phyloP scores from a whole-genome alignment of 208 protist species.

The Naegleria gruberi region DNA sequence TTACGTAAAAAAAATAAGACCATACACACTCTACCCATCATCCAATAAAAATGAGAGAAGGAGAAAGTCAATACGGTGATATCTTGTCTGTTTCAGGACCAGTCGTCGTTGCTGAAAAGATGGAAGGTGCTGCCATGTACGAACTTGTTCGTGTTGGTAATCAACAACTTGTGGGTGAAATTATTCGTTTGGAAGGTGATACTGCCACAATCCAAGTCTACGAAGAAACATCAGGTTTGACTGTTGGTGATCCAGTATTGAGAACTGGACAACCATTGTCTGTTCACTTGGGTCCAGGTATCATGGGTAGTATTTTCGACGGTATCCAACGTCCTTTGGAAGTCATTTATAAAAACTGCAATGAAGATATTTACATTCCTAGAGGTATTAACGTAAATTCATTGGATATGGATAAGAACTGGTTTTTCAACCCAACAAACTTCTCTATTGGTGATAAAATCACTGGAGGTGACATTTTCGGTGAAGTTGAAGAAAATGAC shows the following conservation, averaged over 20 bases:
- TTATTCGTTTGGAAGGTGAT: constrained; percentile 98
- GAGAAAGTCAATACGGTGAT: not conserved
- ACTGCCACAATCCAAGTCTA: constrained; percentile 99
- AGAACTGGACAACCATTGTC: constrained; percentile 97
- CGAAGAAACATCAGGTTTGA: constrained; percentile 99
- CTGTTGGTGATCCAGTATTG: constrained; percentile 96
- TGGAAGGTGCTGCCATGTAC: constrained; percentile 99
- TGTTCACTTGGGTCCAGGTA: constrained; percentile 98
- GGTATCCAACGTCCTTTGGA: constrained; percentile 99
- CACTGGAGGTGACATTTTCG: constrained; percentile 92
- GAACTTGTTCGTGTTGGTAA: constrained; percentile 99
- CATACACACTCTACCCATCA: not conserved
- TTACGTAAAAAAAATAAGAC: not conserved
- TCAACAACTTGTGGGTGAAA: constrained; percentile 96
- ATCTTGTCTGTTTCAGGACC: constrained; percentile 19
- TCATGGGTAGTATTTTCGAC: constrained; percentile 99
- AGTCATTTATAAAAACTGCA: constrained; percentile 72
- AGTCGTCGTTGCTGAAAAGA: constrained; percentile 98
- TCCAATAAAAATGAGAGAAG: not conserved
- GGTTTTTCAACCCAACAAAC: constrained; percentile 82
- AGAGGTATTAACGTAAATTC: constrained; percentile 91
- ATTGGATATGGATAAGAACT: constrained; percentile 82
- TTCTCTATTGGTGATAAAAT: constrained; percentile 90
- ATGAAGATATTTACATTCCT: constrained; percentile 96
- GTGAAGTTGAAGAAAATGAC: constrained; percentile 89